Base-by-base conservation (phyloP, 352 stramenopile genomes). In the Globisporangium recalcitrans region DNA sequence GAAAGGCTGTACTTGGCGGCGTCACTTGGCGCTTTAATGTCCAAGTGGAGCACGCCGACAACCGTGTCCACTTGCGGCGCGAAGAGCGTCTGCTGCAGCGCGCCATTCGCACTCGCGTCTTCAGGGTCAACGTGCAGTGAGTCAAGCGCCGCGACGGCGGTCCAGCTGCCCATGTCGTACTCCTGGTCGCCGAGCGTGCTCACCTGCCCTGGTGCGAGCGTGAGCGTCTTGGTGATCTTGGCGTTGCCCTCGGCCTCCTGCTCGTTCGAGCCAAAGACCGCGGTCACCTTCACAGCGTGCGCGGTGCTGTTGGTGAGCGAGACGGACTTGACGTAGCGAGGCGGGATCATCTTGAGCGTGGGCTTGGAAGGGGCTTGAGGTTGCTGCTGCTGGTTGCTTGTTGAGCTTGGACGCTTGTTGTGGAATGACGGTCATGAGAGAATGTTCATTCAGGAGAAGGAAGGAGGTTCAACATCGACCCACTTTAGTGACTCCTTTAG, bases 141-240 rank as follows among this genome's bases (percentile, higher is more conserved):
- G 55, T 73, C 69, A 19, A 94, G 66, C 52, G 81, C 71, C 8
- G 82, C 83, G 34, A 83, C 69, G 4, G 80, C 81, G 48, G 73
- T 90, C 79, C 78, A 92, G 36, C 72, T 70, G 60, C 74, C 85
- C 85, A 94, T 94, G 72, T 94, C 74, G 73, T 87, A 92, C 68
- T 82, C 71, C 60, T 87, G 75, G 60, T 89, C 82, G 34, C 74
- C 70, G 40, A 92, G 66, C 26, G 38, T 75, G 5, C 58, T 61
- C 31, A 76, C 69, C 0, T 66, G 67, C 69, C 8, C 78, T 0
- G 82, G 72, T 24, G 67, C 77, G 42, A 91, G 48, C 62, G 82
- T 74, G 44, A 73, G 61, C 36, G 69, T 81, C 64, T 90, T 75
- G 34, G 64, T 62, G 61, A 92, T 83, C 71, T 90, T 88, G 40